Percentiles rank a stretch among this genome's conserved stretches.
Evolutionary conservation across 164 flowering plant species (phyloP).

Genomic region (Warburgia ugandensis): DNA sequence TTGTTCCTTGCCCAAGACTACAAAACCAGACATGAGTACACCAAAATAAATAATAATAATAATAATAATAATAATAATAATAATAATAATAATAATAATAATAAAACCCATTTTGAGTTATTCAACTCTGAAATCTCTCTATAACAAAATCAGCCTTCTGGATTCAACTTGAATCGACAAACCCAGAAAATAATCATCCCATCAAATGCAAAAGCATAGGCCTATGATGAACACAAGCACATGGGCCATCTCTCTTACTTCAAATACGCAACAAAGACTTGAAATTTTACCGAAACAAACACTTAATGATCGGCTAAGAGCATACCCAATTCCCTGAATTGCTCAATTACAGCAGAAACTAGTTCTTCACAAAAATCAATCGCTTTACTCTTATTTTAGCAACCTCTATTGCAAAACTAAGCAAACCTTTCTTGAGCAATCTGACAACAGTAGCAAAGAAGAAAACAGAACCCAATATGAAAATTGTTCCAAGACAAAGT

Average conservation of each 20-base stretch:
- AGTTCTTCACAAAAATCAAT: slow-evolving; percentile 22
- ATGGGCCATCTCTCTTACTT: slow-evolving; percentile 36
- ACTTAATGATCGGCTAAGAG: slow-evolving; percentile 40
- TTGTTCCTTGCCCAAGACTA: too few species aligned
- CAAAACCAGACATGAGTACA: too few species aligned
- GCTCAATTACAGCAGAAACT: slow-evolving; percentile 57
- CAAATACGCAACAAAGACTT: slow-evolving; percentile 44
- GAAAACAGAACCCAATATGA: slow-evolving; percentile 68
- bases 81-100: too few species aligned
- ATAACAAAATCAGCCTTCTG: too few species aligned
- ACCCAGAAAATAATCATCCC: slow-evolving; percentile 72
- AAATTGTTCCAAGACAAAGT: slow-evolving; percentile 34
- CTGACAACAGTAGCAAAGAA: slow-evolving; percentile 31
- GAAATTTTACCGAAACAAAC: slow-evolving; percentile 36
- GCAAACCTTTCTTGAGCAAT: slow-evolving; percentile 39
- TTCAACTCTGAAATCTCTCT: too few species aligned
- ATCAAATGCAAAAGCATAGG: slow-evolving; percentile 70
- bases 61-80: too few species aligned
- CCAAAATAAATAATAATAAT: too few species aligned
- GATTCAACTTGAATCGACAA: slow-evolving; percentile 23
- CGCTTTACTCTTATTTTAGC: slow-evolving; percentile 32
- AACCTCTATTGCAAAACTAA: slow-evolving; percentile 53
- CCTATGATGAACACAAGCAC: slow-evolving; percentile 36
- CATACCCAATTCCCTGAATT: slow-evolving; percentile 90
- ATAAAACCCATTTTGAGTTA: too few species aligned